phyloP scores from a whole-genome alignment of 345 rosid genomes.

The Melastoma malabathricum region DNA sequence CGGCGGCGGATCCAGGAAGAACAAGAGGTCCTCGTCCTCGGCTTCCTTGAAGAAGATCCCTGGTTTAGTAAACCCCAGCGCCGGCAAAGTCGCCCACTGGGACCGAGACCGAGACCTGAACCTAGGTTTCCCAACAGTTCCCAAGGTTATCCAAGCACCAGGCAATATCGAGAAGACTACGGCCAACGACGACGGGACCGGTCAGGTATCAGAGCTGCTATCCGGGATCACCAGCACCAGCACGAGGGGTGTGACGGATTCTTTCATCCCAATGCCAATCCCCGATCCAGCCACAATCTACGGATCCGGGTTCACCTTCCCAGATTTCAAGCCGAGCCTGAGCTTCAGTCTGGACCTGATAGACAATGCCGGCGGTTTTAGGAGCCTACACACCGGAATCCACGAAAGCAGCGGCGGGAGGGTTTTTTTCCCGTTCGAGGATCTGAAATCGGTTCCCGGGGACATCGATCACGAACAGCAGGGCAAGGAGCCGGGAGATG shows the following conservation, averaged over 20 bases:
- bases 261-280: slow-evolving; percentile 55
- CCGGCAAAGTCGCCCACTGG: slow-evolving; percentile 42
- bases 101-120: slow-evolving; percentile 92
- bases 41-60: slow-evolving; percentile 47
- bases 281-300: slow-evolving; percentile 27
- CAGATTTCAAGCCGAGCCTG: slow-evolving; percentile 67
- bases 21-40: slow-evolving; percentile 60
- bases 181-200: slow-evolving; percentile 14
- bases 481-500: no score
- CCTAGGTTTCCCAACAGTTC: slow-evolving; percentile 45
- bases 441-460: slow-evolving; percentile 59
- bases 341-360: slow-evolving; percentile 72
- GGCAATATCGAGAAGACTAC: slow-evolving; percentile 19
- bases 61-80: slow-evolving; percentile 28
- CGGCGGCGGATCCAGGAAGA: slow-evolving; percentile 96
- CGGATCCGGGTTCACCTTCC: slow-evolving; percentile 43
- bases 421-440: slow-evolving; percentile 83
- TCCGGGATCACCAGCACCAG: slow-evolving; percentile 31
- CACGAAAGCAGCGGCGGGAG: slow-evolving; percentile 30
- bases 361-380: slow-evolving; percentile 30
- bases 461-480: no score
- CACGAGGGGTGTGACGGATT: slow-evolving; percentile 34
- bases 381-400: slow-evolving; percentile 17
- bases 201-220: slow-evolving; percentile 49
- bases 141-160: slow-evolving; percentile 48